Evolutionary conservation across 106 monocot genomes (phyloP).

Genomic region (Dendrobium huoshanense): DNA sequence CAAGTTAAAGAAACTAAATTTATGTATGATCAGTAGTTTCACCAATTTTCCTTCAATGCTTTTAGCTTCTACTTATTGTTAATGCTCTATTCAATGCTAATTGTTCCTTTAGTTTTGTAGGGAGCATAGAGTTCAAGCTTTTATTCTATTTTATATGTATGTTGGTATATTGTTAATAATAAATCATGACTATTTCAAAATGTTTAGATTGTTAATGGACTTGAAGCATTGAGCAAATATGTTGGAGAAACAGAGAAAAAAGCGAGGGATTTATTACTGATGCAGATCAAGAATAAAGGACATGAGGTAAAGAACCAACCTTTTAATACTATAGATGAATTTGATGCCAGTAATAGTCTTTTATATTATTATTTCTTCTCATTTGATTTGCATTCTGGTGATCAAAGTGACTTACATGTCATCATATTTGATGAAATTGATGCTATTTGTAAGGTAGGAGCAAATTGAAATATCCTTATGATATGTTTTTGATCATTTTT

Average conservation of each 20-base stretch:
- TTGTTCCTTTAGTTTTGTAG: background rate
- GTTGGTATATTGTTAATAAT: background rate
- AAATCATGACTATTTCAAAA: background rate
- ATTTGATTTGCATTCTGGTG: conserved; percentile 52
- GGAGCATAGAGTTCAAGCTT: too few relatives aligned
- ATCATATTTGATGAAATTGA: conserved; percentile 99
- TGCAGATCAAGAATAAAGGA: conserved; percentile 89
- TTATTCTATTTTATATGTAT: too few relatives aligned
- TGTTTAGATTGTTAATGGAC: conserved; percentile 95
- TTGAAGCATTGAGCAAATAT: conserved; percentile 97
- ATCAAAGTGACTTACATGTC: conserved; percentile 96
- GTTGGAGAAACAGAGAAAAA: conserved; percentile 99
- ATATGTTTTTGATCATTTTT: background rate
- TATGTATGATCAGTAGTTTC: background rate
- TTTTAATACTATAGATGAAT: background rate
- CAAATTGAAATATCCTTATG: conserved; percentile 5
- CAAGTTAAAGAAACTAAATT: background rate
- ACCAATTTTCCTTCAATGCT: background rate
- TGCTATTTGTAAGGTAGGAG: conserved; percentile 95
- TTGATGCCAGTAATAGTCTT: background rate
- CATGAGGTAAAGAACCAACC: conserved; percentile 40
- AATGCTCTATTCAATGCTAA: background rate
- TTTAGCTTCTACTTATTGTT: too few relatives aligned
- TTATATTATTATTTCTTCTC: background rate
- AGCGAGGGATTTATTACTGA: conserved; percentile 98